These are phyloP conservation scores for Przewalskia tangutica DNA, from an alignment of 257 asterid species.

Conservation along the genomic window DNA sequence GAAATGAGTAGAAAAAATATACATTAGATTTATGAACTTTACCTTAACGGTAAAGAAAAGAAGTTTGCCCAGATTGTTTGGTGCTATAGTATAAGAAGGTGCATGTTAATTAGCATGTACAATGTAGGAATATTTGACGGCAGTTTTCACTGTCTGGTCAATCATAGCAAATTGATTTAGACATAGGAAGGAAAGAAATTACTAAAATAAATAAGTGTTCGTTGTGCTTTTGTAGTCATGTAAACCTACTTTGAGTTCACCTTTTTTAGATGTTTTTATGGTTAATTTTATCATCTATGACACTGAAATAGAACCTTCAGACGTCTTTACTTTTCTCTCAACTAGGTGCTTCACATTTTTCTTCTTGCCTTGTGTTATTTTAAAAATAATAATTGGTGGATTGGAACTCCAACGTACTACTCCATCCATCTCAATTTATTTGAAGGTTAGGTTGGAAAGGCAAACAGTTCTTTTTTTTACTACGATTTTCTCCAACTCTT, in stretches of 20 bases:
- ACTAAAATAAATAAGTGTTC: background rate
- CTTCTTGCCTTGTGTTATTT: background rate
- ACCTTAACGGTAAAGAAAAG: slow-evolving; percentile 15
- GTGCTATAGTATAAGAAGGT: background rate
- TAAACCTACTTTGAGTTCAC: background rate
- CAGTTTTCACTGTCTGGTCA: background rate
- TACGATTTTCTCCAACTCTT: too few relatives aligned
- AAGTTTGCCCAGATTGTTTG: background rate
- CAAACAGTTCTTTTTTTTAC: too few relatives aligned
- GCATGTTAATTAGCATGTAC: background rate
- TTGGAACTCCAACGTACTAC: background rate
- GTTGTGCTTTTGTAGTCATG: background rate
- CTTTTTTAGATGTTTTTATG: background rate
- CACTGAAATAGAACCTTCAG: background rate
- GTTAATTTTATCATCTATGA: background rate
- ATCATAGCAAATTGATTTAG: background rate
- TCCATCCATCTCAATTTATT: too few relatives aligned
- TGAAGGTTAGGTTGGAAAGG: too few relatives aligned
- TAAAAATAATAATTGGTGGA: background rate
- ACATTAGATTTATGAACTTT: slow-evolving; percentile 4
- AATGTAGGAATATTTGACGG: background rate
- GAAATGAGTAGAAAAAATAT: background rate
- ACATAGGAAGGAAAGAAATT: background rate
- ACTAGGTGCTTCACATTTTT: background rate
- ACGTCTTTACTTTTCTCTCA: background rate